Base-by-base conservation (phyloP, 176 grass and related monocot species). In the Poa annua region DNA sequence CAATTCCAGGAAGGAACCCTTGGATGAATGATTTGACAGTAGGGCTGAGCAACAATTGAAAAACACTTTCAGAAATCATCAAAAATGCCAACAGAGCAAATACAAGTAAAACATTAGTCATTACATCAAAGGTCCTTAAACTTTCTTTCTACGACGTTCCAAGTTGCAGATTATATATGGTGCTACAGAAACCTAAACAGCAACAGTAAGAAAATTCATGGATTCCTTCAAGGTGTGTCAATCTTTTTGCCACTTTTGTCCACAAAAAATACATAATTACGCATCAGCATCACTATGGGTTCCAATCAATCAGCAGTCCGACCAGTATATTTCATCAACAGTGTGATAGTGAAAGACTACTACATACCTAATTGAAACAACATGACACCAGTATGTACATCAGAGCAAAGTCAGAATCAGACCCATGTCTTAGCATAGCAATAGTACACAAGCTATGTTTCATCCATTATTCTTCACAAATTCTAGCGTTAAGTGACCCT, bases 1-100 rank as follows among this genome's bases (percentile, higher is more conserved):
- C 85, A 89, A 99, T 99, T 88, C 97, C 97, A 48, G 97, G 97
- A 68, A 99, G 93, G 80, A 96, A 96, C 38, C 97, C 97, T 90
- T 99, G 97, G 86, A 99, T 92, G 78, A 99, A 94, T 16, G 97
- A 96, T 89, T 99, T 99, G 59, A 99, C 71, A 71, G 80, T 0
- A 56, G 0, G 14, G 74, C 96, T 96, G 87, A 54, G 29, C 10
- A 63, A 80, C 2, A 54, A 15, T 69, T 80, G 7, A 83, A 83
- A 6, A 74, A 29, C 51, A 64, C 8, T 86, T 56, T 49, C 49
- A 85, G 39, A 80, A 54, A 81, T 86, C 10, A 83, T 12, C 19
- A 91, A 84, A 52, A 44, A 74, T 74, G 69, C 14, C 20, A 78
- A 36, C 7, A 82, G 41, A 75, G 19, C 0, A 74, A 65, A 62